Evolutionary conservation across 306 rosid species (phyloP), one percentile per base, ranked within the genome.

Genomic region (Gleditsia sinensis): DNA sequence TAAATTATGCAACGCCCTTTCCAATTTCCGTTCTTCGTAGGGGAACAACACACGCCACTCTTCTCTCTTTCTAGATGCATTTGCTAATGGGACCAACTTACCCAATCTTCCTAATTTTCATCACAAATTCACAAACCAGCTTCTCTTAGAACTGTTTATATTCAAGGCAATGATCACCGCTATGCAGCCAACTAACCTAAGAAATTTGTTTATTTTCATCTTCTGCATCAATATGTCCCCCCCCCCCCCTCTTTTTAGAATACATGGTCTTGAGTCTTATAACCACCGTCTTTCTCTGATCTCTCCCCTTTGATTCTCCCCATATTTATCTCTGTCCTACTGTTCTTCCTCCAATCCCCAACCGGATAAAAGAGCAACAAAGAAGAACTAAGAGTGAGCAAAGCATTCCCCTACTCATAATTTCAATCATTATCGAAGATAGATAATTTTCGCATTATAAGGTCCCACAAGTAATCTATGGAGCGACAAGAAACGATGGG

Each of bases 171-270:
- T 69, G 74, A 85, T 88, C 84, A 80, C 84, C 58, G 78, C 82
- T 39, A 78, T 78, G 56, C 76, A 85, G 36, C 84, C 97, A 75
- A 81, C 68, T 71, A 78, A 73, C 73, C 83, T 77, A 81, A 79
- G 71, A 51, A 77, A 81, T 84, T 28, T 81, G 68, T 79, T 81
- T 78, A 50, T 63, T 77, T 93, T 88, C 95, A 86, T 87, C 82
- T 60, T 75, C 65, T 81, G 71, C 68, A 90, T 93, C 88, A 93
- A 87, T 87, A 75, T 93, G 96, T 85, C 83, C 91, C 94, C 98
- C 98, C 90, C 98, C 87, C 82, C n/a, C n/a, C n/a, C n/a, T n/a
- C n/a, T n/a, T n/a, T n/a, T n/a, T n/a, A n/a, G n/a, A n/a, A n/a
- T 92, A 72, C 75, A 59, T 87, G 96, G 96, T 86, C 83, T 86